phyloP scores from a whole-genome alignment of 495 filamentous ascomycete species.

The Lasiosphaeriaceae sp. region DNA sequence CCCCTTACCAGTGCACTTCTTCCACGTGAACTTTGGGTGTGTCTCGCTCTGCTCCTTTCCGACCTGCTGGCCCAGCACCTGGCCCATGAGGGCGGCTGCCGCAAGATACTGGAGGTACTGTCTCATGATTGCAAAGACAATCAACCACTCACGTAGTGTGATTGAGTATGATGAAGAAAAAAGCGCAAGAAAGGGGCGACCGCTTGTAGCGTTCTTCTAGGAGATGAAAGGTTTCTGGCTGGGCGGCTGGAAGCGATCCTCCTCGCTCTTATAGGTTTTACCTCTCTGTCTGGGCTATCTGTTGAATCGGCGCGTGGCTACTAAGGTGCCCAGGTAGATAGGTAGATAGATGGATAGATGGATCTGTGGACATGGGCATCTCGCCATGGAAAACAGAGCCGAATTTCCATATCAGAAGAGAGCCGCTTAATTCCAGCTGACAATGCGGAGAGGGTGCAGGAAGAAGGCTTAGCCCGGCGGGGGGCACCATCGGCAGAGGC shows the following conservation, averaged over 20 bases:
- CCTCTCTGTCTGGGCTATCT: no score
- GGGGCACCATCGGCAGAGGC: background rate
- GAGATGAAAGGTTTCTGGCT: background rate
- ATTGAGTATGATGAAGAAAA: no score
- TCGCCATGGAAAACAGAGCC: slow-evolving; percentile 16
- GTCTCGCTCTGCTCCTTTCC: slow-evolving; percentile 52
- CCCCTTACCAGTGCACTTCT: slow-evolving; percentile 50
- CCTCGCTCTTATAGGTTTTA: slow-evolving; percentile 8
- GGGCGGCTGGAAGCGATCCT: background rate
- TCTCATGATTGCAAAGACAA: slow-evolving; percentile 26
- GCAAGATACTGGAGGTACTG: slow-evolving; percentile 29
- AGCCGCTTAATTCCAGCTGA: background rate
- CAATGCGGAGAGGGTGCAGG: background rate
- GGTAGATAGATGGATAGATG: background rate
- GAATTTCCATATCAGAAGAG: slow-evolving; percentile 14
- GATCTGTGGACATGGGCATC: slow-evolving; percentile 8
- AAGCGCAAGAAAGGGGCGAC: no score
- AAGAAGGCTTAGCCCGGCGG: background rate
- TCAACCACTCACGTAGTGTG: no score
- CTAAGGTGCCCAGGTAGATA: background rate
- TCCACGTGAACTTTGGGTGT: slow-evolving; percentile 58
- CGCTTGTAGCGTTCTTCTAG: background rate
- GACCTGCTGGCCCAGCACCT: slow-evolving; percentile 47
- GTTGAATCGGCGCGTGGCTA: background rate
- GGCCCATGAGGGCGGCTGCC: slow-evolving; percentile 24